Evolutionary conservation across 495 filamentous ascomycete species (phyloP).

Genomic region (Durotheca rogersii): DNA sequence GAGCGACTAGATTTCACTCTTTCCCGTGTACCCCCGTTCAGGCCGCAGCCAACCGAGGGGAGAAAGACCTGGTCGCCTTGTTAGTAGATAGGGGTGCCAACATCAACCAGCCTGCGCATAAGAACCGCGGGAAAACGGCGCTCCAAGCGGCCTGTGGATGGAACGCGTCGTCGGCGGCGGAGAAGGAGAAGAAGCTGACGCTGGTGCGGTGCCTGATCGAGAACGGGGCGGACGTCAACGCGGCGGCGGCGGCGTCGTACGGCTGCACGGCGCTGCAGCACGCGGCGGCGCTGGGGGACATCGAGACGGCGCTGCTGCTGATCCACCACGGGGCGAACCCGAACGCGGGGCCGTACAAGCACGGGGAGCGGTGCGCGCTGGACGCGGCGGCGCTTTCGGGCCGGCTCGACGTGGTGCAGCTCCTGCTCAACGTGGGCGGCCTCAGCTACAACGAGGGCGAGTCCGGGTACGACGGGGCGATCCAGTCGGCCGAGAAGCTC

Average conservation of each 20-base stretch:
- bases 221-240: conserved; percentile 15
- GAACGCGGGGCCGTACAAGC: conserved; percentile 8
- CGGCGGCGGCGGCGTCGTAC: neutral
- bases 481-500: neutral
- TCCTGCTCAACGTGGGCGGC: conserved; percentile 18
- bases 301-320: conserved; percentile 19
- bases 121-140: neutral
- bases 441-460: conserved; percentile 9
- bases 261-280: conserved; percentile 11
- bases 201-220: conserved; percentile 14
- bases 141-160: conserved; percentile 12
- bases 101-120: conserved; percentile 6
- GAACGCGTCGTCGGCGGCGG: neutral
- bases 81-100: conserved; percentile 22
- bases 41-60: conserved; percentile 5
- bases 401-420: conserved; percentile 20
- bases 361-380: neutral
- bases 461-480: conserved; percentile 23
- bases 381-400: conserved; percentile 4
- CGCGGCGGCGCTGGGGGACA: neutral
- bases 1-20: neutral
- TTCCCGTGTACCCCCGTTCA: conserved; percentile 11
- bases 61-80: conserved; percentile 14
- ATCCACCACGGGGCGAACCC: conserved; percentile 20
- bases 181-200: neutral